Evolutionary conservation across 1,284 basidiomycete genomes (phyloP).

Genomic region (Thecaphora frezii): DNA sequence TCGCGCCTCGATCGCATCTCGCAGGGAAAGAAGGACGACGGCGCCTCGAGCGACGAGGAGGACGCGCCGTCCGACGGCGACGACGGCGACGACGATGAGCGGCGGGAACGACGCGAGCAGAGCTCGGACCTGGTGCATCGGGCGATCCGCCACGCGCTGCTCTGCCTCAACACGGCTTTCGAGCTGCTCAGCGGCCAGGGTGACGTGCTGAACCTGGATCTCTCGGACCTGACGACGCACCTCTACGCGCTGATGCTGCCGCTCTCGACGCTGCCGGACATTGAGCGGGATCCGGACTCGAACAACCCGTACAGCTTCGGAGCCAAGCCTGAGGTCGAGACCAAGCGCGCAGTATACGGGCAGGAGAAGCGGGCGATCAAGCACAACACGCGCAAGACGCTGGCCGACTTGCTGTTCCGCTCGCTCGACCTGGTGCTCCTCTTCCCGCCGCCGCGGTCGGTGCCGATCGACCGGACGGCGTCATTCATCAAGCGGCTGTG

Average conservation of each 20-base stretch:
- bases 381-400: constrained; percentile 29
- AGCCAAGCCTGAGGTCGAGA: neutral
- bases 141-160: constrained; percentile 67
- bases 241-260: constrained; percentile 69
- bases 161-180: constrained; percentile 92
- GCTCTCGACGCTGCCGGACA: constrained; percentile 62
- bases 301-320: neutral
- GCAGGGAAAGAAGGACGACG: constrained; percentile 1
- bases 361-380: constrained; percentile 11
- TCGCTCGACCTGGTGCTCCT: constrained; percentile 78
- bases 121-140: constrained; percentile 23
- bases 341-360: constrained; percentile 1
- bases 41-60: constrained; percentile 4
- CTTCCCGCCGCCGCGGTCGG: constrained; percentile 62
- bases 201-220: constrained; percentile 88
- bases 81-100: constrained; percentile 2
- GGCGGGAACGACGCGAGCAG: neutral
- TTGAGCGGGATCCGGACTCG: constrained; percentile 60
- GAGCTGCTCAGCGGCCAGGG: constrained; percentile 95
- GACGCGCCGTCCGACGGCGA: constrained; percentile 4
- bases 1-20: neutral
- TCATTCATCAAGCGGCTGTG: constrained; percentile 87
- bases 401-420: constrained; percentile 75
- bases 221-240: constrained; percentile 80
- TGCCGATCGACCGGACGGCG: constrained; percentile 76